Evolutionary conservation across 2,329 filamentous ascomycete species (phyloP), one percentile per base, ranked within the genome.

Genomic region (Ophiocordyceps sinensis): DNA sequence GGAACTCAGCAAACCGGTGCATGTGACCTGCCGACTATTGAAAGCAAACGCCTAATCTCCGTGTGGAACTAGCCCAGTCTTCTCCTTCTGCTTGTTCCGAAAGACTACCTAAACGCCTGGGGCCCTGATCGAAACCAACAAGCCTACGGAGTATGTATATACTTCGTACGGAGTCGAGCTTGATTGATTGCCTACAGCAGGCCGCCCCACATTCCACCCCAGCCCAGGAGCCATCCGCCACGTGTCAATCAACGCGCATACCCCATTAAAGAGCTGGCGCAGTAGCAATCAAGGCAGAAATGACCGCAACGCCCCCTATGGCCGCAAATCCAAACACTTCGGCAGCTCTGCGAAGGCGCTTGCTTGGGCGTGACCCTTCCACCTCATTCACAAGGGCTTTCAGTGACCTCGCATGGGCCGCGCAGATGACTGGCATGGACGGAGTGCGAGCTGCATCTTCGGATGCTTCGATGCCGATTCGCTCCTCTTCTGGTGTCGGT

Each of bases 281-380:
- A 3, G 60, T 63, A 17, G 58, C 61, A 39, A 64, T 63, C 30
- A 64, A 45, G 4, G 59, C 61, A 21, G 60, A 59, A 54, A 63
- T 57, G 32, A 62, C 61, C n/a, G 59, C 59, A 8, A 60, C 50
- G 17, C 61, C 61, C 8, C 61, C 61, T 3, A 64, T 47, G 5
- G 61, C 56, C 11, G 56, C 60, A 31, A 57, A 59, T 9, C 61
- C 58, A 21, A 63, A 45, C 0, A 53, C 54, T 39, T 64, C 61
- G 4, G 58, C 61, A 35, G 54, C 55, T 37, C 53, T 55, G 12
- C 57, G 55, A 35, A 62, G 43, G 6, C 59, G 54, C 38, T 63
- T 63, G 4, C 28, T 41, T 14, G 56, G 52, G 10, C 47, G 49
- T 5, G 42, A 32, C 1, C 19, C 17, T 5, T 41, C 39, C 3